A percentile compares a stretch with the other conserved stretches of the same genome.
Evolutionary conservation across 1,284 basidiomycete genomes (phyloP).

Genomic region (Marasmius fiardii): DNA sequence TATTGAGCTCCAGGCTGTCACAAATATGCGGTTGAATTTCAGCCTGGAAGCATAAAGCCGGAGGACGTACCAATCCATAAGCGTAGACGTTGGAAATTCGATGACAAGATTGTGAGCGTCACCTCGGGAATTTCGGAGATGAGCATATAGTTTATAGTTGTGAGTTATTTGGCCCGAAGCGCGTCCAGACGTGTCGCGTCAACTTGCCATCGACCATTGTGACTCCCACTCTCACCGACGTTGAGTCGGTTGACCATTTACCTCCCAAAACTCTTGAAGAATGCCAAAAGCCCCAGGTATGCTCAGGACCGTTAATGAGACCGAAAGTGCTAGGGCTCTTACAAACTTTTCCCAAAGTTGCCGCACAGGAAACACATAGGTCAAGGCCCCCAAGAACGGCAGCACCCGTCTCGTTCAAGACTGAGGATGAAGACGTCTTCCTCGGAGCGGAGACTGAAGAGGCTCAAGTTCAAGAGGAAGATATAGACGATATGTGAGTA

Average conservation of each 20-base stretch:
- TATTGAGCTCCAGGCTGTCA: conserved; percentile 69
- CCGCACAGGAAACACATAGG: conserved; percentile 12
- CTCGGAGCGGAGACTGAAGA: conserved; percentile 2
- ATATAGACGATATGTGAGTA: no score
- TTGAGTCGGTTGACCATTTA: no score
- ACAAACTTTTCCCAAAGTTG: neutral
- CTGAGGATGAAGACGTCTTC: conserved; percentile 17
- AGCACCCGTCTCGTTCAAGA: conserved; percentile 12
- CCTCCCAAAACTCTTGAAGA: no score
- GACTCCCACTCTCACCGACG: no score
- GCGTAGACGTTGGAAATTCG: neutral
- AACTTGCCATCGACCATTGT: no score
- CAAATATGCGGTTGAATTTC: neutral
- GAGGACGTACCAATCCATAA: conserved; percentile 34
- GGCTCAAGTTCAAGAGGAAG: no score
- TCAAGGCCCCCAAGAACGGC: conserved; percentile 10
- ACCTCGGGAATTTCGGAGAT: no score
- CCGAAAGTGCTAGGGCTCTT: neutral
- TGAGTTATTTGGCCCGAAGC: no score
- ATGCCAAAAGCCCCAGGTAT: no score
- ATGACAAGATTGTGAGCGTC: neutral
- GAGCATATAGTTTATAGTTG: no score
- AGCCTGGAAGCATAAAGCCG: neutral
- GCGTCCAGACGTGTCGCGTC: no score
- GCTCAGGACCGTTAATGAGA: no score